These are phyloP conservation scores for Sugiyamaella paludigena DNA, from an alignment of 1,139 yeast genomes.

Conservation along the genomic window DNA sequence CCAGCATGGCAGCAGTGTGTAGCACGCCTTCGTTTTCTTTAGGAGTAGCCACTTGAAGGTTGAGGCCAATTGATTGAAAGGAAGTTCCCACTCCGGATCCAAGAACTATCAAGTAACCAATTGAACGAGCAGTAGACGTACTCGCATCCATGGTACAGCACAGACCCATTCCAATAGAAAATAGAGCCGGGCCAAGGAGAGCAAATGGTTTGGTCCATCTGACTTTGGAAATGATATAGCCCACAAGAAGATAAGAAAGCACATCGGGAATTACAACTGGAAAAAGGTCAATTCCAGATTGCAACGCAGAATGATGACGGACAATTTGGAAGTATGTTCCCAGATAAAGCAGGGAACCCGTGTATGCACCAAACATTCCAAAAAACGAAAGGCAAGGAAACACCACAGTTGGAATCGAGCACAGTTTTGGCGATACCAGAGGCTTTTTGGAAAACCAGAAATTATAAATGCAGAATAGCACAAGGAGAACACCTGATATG, in stretches of 20 bases:
- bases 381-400: slow-evolving; percentile 43
- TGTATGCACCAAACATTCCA: slow-evolving; percentile 46
- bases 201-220: slow-evolving; percentile 51
- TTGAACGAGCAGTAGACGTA: slow-evolving; percentile 25
- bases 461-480: slow-evolving; percentile 49
- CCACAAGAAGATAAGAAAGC: slow-evolving; percentile 46
- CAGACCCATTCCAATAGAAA: slow-evolving; percentile 55
- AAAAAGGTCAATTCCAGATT: slow-evolving; percentile 56
- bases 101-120: slow-evolving; percentile 52
- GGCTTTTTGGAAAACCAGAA: slow-evolving; percentile 48
- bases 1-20: slow-evolving; percentile 48
- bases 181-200: slow-evolving; percentile 45
- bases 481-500: slow-evolving; percentile 49
- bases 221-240: slow-evolving; percentile 46
- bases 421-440: slow-evolving; percentile 43
- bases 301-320: slow-evolving; percentile 41
- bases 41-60: slow-evolving; percentile 57
- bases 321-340: slow-evolving; percentile 58
- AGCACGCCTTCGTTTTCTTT: slow-evolving; percentile 49
- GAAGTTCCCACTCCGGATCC: slow-evolving; percentile 56
- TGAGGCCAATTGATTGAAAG: slow-evolving; percentile 51
- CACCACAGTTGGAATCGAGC: slow-evolving; percentile 39
- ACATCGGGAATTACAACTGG: slow-evolving; percentile 55
- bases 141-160: slow-evolving; percentile 40
- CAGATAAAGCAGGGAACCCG: slow-evolving; percentile 45